Evolutionary conservation across 176 grass and related monocot genomes (phyloP).

Genomic region (Avena sativa): DNA sequence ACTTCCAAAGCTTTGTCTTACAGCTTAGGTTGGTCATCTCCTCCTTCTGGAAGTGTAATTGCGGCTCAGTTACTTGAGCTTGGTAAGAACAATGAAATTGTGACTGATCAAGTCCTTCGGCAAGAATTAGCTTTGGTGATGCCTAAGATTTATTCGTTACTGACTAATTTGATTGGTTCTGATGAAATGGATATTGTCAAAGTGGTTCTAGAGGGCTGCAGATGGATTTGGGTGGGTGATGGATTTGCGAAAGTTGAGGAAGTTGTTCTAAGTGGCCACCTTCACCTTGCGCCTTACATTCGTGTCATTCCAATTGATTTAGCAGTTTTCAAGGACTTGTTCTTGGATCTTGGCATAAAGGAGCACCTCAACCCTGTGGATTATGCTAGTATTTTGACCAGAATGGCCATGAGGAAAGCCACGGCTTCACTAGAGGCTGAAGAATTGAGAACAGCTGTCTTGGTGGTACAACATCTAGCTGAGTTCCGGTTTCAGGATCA

Average conservation of each 20-base stretch:
- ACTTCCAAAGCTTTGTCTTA: constrained; percentile 81
- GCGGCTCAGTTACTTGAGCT: constrained; percentile 96
- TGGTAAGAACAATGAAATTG: constrained; percentile 96
- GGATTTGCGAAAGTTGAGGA: constrained; percentile 91
- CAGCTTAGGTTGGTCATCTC: constrained; percentile 81
- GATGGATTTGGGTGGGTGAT: constrained; percentile 99
- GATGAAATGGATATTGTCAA: constrained; percentile 99
- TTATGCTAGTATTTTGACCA: constrained; percentile 85
- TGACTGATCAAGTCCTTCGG: constrained; percentile 77
- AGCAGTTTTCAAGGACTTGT: constrained; percentile 93
- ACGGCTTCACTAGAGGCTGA: constrained; percentile 65
- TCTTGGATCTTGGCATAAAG: constrained; percentile 93
- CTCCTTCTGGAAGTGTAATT: constrained; percentile 94
- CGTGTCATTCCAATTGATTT: constrained; percentile 96
- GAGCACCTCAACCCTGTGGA: constrained; percentile 74
- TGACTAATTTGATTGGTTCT: constrained; percentile 83
- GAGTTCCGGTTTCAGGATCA: constrained; percentile 85
- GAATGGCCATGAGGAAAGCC: constrained; percentile 86
- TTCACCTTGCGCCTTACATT: constrained; percentile 93
- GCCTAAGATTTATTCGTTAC: constrained; percentile 91
- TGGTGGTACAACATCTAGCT: constrained; percentile 89
- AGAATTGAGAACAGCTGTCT: constrained; percentile 81
- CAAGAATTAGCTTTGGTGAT: constrained; percentile 93
- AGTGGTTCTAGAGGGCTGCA: constrained; percentile 83
- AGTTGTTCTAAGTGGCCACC: constrained; percentile 92